Evolutionary conservation across 2,329 filamentous ascomycete genomes (phyloP).

Genomic region (Phyllosticta paracitricarpa): DNA sequence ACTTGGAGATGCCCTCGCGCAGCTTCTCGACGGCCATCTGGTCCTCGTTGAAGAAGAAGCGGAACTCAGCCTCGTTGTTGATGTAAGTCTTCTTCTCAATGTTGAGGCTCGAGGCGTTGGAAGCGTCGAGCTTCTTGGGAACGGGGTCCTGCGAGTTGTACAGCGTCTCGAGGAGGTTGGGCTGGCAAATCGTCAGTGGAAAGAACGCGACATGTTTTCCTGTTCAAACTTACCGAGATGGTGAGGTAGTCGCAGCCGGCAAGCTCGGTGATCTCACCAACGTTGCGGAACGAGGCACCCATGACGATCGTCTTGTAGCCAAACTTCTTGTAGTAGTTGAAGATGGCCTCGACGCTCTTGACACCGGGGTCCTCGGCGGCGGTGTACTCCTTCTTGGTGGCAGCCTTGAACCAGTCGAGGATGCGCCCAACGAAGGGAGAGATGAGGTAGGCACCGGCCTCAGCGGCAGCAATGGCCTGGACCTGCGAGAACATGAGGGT

Average conservation of each 20-base stretch:
- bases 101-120: constrained; percentile 55
- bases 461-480: constrained; percentile 91
- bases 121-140: constrained; percentile 83
- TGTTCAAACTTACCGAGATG: constrained; percentile 62
- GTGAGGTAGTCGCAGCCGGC: constrained; percentile 98
- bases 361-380: constrained; percentile 93
- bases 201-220: neutral
- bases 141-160: constrained; percentile 72
- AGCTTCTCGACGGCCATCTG: constrained; percentile 99
- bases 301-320: constrained; percentile 99
- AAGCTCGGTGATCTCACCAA: constrained; percentile 94
- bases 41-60: constrained; percentile 99
- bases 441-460: constrained; percentile 94
- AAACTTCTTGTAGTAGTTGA: constrained; percentile 99
- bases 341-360: constrained; percentile 85
- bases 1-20: constrained; percentile 98
- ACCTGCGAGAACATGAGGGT: constrained; percentile 96
- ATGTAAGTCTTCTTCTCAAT: constrained; percentile 88
- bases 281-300: constrained; percentile 96
- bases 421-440: constrained; percentile 99
- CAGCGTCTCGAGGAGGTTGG: constrained; percentile 87
- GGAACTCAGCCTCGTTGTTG: constrained; percentile 80
- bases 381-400: constrained; percentile 85
- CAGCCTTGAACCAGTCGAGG: constrained; percentile 98
- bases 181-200: constrained; percentile 38